A percentile compares a stretch with the other conserved stretches of the same genome.
Evolutionary conservation across 2,329 filamentous ascomycete genomes (phyloP).

Genomic region (Cladophialophora chaetospira): DNA sequence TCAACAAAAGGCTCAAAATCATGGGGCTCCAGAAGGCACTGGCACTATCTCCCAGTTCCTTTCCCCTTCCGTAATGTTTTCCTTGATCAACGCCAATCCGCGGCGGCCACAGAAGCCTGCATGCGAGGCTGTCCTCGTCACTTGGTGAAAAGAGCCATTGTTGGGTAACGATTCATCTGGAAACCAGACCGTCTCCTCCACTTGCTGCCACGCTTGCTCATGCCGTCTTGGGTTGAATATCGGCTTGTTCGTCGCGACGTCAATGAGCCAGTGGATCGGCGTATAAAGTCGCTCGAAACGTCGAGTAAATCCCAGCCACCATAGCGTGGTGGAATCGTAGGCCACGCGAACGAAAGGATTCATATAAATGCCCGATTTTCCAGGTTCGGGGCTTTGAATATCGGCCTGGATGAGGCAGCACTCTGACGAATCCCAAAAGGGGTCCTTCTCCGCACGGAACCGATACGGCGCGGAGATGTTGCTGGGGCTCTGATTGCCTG

Average conservation of each 20-base stretch:
- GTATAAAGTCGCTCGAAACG: slow-evolving; percentile 68
- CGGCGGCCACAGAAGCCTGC: slow-evolving; percentile 50
- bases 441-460: slow-evolving; percentile 61
- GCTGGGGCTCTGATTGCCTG: slow-evolving; percentile 25
- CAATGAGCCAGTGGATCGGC: slow-evolving; percentile 61
- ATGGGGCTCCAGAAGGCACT: slow-evolving; percentile 36
- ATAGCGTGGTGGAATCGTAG: slow-evolving; percentile 61
- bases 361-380: slow-evolving; percentile 65
- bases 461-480: slow-evolving; percentile 41
- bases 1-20: background rate
- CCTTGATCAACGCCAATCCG: slow-evolving; percentile 48
- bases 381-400: slow-evolving; percentile 43
- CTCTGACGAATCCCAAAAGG: slow-evolving; percentile 65
- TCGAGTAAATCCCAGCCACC: slow-evolving; percentile 61
- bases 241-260: slow-evolving; percentile 59
- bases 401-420: slow-evolving; percentile 62
- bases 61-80: slow-evolving; percentile 45
- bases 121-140: slow-evolving; percentile 44
- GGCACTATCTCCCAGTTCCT: slow-evolving; percentile 50
- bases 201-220: slow-evolving; percentile 58
- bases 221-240: slow-evolving; percentile 61
- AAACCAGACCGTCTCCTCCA: slow-evolving; percentile 47
- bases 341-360: slow-evolving; percentile 75
- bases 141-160: slow-evolving; percentile 43
- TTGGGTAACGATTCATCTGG: slow-evolving; percentile 34